Evolutionary conservation across 768 basidiomycete species (phyloP).

Genomic region (Leccinum imitatum): DNA sequence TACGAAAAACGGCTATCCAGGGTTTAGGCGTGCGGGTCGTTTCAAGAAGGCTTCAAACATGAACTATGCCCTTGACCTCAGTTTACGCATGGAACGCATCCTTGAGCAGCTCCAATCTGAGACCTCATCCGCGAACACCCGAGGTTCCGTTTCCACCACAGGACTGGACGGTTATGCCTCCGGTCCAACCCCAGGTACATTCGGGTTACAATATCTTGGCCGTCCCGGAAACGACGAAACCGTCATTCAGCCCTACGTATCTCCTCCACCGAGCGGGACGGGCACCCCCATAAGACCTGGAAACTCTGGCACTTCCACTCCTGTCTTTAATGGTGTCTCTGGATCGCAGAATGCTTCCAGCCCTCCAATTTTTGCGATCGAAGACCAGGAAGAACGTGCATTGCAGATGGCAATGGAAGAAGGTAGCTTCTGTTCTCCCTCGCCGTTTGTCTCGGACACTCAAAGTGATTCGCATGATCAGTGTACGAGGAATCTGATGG

Average conservation of each 20-base stretch:
- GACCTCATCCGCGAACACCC: constrained; percentile 20
- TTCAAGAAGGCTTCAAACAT: constrained; percentile 96
- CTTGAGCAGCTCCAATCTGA: constrained; percentile 32
- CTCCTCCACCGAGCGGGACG: constrained; percentile 18
- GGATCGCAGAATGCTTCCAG: constrained; percentile 11
- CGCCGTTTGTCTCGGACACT: constrained; percentile 37
- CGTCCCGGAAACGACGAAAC: constrained; percentile 59
- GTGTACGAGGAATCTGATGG: constrained; percentile 53
- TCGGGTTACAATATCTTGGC: constrained; percentile 67
- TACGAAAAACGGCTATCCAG: constrained; percentile 8
- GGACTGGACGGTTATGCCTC: constrained; percentile 22
- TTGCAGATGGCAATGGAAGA: constrained; percentile 53
- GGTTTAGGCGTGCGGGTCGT: constrained; percentile 55
- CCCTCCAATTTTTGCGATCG: constrained; percentile 23
- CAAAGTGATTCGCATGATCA: constrained; percentile 35
- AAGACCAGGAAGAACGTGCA: constrained; percentile 48
- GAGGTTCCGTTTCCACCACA: constrained; percentile 25
- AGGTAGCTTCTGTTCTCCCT: constrained; percentile 36
- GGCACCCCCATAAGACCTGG: constrained; percentile 28
- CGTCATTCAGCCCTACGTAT: constrained; percentile 23
- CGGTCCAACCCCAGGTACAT: constrained; percentile 40
- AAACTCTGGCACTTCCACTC: constrained; percentile 21
- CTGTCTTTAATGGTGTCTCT: constrained; percentile 3
- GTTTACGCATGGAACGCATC: constrained; percentile 36
- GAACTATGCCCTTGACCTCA: constrained; percentile 68